Base-by-base conservation (phyloP, 768 basidiomycete genomes). In the Cystobasidium ongulense region DNA sequence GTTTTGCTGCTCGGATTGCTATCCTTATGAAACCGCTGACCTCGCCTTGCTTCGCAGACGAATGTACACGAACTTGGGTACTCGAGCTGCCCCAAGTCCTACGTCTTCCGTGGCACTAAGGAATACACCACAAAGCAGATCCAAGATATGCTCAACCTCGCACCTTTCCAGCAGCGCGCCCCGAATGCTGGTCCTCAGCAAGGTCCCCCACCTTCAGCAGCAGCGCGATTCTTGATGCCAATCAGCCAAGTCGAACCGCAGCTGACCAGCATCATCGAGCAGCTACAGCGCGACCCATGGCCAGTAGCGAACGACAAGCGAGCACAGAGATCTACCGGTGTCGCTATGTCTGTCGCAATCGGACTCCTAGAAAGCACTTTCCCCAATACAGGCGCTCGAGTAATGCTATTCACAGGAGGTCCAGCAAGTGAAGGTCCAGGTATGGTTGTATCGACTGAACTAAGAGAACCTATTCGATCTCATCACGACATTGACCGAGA, bases 41-140 rank as follows among this genome's bases (percentile, higher is more conserved):
- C 25, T n/a, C 63, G 39, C 23, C 31, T 15, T n/a, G 17, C 15
- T 54, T 36, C 4, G 27, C 76, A 97, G 95, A 86, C 95, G 7
- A 93, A 95, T 89, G 92, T 99, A 0, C 96, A 99, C 81, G 96
- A 99, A 83, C 89, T 98, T 39, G 93, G 94, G 36, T 98, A 97
- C 78, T 86, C 88, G 1, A 91, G 95, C 80, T 98, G 94, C 83
- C 91, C 87, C 83, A 98, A 98, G 81, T 96, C 94, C 1, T 98
- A 96, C 81, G 96, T 98, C 72, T 99, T 99, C 88, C 89, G 95
- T 31, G 96, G 96, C 53, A 90, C 89, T 15, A 99, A 98, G 82
- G 96, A 99, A 78, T 98, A 99, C 80, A 82, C 88, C 70, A 88
- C 91, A 46, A 98, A 98, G 83, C 92, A 96, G 77, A 97, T 98